Evolutionary conservation across 768 basidiomycete species (phyloP), one percentile per base, ranked within the genome.

Genomic region (Kwoniella pini): DNA sequence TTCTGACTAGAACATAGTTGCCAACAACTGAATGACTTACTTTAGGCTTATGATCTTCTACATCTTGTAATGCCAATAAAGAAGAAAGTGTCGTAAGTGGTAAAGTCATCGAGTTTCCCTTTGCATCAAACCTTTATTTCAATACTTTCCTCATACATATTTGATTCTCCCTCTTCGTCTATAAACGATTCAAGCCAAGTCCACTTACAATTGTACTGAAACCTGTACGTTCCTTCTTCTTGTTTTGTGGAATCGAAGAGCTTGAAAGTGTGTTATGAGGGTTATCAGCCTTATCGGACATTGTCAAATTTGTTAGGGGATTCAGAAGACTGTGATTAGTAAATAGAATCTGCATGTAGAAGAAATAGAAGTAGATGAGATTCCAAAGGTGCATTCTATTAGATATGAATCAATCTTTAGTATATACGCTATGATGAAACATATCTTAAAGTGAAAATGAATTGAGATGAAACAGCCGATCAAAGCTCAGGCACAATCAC

Each of bases 31-130:
- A n/a, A n/a, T 33, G 15, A 57, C 72, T 61, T 39, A 76, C 74
- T 12, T 65, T 30, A 7, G 74, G 74, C 54, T 76, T 76, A 40
- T 72, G 57, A 49, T 73, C 70, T 46, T 76, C 74, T 17, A 65
- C 60, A 58, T 71, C 70, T 62, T 76, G 74, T 58, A 76, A 58
- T 1, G 60, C 60, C 11, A 76, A 62, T 2, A 76, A 62, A 17
- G 67, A 68, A 0, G 71, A 65, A 2, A 76, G 65, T 7, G 70
- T 69, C 17, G 30, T 48, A n/a, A 61, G 39, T 4, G 59, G 59
- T 19, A 61, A 40, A 4, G 59, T 52, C 59, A 61, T 61, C 4
- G 59, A 52, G 9, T 43, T 53, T 3, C 59, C 52, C 59, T 61
- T 36, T 15, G 33, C 33, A 15, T 36, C 7, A 7, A 15, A 36